Evolutionary conservation across 2,329 filamentous ascomycete species (phyloP), one percentile per base, ranked within the genome.

Genomic region (Aphanocladium album): DNA sequence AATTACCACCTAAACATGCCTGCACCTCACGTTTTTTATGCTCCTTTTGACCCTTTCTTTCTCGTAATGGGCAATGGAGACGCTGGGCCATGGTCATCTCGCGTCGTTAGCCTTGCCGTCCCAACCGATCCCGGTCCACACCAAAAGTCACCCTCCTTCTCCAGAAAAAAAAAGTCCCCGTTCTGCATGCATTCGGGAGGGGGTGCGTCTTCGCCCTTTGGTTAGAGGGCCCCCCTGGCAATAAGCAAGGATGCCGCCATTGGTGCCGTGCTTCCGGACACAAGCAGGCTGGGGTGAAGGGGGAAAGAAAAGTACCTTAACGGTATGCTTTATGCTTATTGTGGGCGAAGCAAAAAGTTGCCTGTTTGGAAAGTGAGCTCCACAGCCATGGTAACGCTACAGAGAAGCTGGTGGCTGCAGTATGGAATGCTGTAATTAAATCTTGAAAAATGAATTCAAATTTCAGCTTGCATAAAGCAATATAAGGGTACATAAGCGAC

Each of bases 111-210:
- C 47, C 57, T 53, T 60, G 57, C 57, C 57, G 57, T 60, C 17
- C 50, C 39, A 60, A 60, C 57, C 57, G 57, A 55, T 54, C 57
- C 57, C 50, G 50, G 57, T n/a, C 57, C 57, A 53, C 57, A 59
- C 27, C 27, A 52, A 43, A 23, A 4, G 8, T 11, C 5, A 30
- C 53, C 27, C 19, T 27, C 43, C 50, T 5, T 46, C 27, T 56
- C 41, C 41, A n/a, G 39, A 46, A 46, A 58, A 19, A 37, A 16
- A 53, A 37, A n/a, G 27, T 45, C 37, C 11, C 27, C 47, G 47
- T 51, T 14, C n/a, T 41, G 50, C 33, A 41, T 54, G 51, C 33
- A 54, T 30, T 30, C 9, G 30, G 17, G 25, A 23, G 52, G 11
- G 33, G 25, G 23, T 54, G 43, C 5, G 14, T 41, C 12, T 39